Percentiles rank a stretch among this genome's conserved stretches.
Conservation (phyloP, 2,329 filamentous ascomycete genomes). For the Aureobasidium sp. region DNA sequence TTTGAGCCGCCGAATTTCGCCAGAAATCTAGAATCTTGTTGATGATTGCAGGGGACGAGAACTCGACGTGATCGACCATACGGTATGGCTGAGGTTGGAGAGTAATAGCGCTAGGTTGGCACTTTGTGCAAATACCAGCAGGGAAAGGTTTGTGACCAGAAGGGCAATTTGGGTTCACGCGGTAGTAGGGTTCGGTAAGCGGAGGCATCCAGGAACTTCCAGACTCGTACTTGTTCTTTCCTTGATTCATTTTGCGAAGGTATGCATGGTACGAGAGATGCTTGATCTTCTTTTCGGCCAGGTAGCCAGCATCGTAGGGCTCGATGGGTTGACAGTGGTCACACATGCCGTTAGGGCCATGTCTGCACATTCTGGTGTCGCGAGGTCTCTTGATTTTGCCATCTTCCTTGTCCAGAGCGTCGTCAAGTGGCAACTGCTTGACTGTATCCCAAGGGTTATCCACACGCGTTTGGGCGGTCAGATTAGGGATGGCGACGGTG, state of each 20-base stretch:
- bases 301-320: slow-evolving; percentile 81
- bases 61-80: slow-evolving; percentile 98
- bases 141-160: slow-evolving; percentile 91
- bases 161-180: slow-evolving; percentile 81
- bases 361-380: slow-evolving; percentile 83
- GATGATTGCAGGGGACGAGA: slow-evolving; percentile 75
- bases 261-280: slow-evolving; percentile 95
- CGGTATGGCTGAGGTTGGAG: slow-evolving; percentile 88
- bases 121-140: slow-evolving; percentile 95
- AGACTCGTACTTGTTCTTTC: slow-evolving; percentile 91
- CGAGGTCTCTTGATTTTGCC: slow-evolving; percentile 76
- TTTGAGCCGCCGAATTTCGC: slow-evolving; percentile 76
- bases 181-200: slow-evolving; percentile 83
- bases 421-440: slow-evolving; percentile 78
- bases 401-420: slow-evolving; percentile 76
- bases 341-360: slow-evolving; percentile 97
- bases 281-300: slow-evolving; percentile 96
- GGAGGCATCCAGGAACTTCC: slow-evolving; percentile 95
- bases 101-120: slow-evolving; percentile 93
- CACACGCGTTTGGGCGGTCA: slow-evolving; percentile 53
- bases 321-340: slow-evolving; percentile 98
- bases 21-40: slow-evolving; percentile 89
- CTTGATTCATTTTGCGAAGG: slow-evolving; percentile 87
- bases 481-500: slow-evolving; percentile 50
- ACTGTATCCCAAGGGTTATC: slow-evolving; percentile 93